Conservation (phyloP, 1,284 basidiomycete genomes). For the Pascua sp. region DNA sequence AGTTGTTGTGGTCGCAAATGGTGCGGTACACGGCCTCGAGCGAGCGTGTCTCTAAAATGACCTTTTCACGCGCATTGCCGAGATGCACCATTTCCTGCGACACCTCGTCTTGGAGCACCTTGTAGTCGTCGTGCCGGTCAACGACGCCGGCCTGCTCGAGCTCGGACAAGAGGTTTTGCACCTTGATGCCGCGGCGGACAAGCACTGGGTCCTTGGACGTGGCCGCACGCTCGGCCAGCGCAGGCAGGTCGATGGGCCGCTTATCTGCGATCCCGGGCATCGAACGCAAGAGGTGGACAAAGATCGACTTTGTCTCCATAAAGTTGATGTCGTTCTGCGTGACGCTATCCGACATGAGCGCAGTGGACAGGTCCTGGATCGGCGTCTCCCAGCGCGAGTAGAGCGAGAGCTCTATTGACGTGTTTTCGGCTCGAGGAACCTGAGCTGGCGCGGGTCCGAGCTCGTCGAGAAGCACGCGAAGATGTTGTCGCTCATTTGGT, state of each 20-base stretch:
- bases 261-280: conserved; percentile 79
- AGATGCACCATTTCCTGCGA: conserved; percentile 90
- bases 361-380: conserved; percentile 92
- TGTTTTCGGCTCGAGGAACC: conserved; percentile 96
- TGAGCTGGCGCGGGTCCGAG: conserved; percentile 87
- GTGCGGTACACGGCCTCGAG: conserved; percentile 98
- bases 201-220: conserved; percentile 94
- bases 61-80: conserved; percentile 94
- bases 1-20: conserved; percentile 98
- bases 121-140: conserved; percentile 76
- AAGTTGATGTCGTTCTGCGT: conserved; percentile 98
- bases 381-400: conserved; percentile 99
- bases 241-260: conserved; percentile 82
- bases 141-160: conserved; percentile 87
- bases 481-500: conserved; percentile 93
- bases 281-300: conserved; percentile 94
- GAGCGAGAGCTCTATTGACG: conserved; percentile 83
- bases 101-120: conserved; percentile 96
- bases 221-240: conserved; percentile 88
- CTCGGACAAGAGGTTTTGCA: conserved; percentile 97
- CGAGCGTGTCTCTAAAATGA: conserved; percentile 83
- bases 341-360: conserved; percentile 86
- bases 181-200: conserved; percentile 95
- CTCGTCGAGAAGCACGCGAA: conserved; percentile 93
- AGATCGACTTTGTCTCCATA: conserved; percentile 99